Evolutionary conservation across 2,329 filamentous ascomycete genomes (phyloP).

Genomic region (Ascosphaera aggregata): DNA sequence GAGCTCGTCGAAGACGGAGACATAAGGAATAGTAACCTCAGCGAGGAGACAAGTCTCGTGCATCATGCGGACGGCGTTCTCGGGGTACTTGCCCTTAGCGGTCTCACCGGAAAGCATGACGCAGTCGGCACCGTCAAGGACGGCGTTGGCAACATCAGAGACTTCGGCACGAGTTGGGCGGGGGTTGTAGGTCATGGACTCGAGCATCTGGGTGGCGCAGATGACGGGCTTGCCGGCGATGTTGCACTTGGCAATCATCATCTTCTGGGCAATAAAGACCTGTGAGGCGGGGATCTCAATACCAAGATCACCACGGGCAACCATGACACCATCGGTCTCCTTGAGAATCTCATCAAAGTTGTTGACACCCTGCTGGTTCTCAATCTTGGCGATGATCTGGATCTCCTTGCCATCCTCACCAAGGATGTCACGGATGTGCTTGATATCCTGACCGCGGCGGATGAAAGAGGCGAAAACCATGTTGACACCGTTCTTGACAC

Average conservation of each 20-base stretch:
- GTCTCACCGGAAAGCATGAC: constrained; percentile 99
- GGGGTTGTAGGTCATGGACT: constrained; percentile 99
- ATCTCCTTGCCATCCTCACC: constrained; percentile 86
- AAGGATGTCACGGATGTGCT: constrained; percentile 72
- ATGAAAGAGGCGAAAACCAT: constrained; percentile 99
- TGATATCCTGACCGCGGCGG: constrained; percentile 80
- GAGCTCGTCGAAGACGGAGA: constrained; percentile 91
- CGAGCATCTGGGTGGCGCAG: constrained; percentile 97
- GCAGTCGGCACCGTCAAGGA: constrained; percentile 94
- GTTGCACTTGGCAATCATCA: constrained; percentile 99
- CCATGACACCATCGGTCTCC: constrained; percentile 98
- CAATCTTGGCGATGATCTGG: constrained; percentile 99
- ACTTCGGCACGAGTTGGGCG: constrained; percentile 95
- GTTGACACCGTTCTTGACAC: constrained; percentile 96
- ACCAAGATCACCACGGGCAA: constrained; percentile 91
- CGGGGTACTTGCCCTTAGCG: constrained; percentile 88
- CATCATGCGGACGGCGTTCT: constrained; percentile 90
- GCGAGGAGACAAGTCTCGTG: constrained; percentile 91
- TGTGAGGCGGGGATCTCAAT: constrained; percentile 97
- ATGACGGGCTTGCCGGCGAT: constrained; percentile 96
- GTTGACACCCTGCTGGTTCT: constrained; percentile 99
- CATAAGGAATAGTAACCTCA: constrained; percentile 92
- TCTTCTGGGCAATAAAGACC: constrained; percentile 99
- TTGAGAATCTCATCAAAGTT: constrained; percentile 95
- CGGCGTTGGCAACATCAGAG: constrained; percentile 93